Percentiles rank a stretch among this genome's conserved stretches.
Evolutionary conservation across 2,329 filamentous ascomycete genomes (phyloP).

Genomic region (Cryphonectria parasitica): DNA sequence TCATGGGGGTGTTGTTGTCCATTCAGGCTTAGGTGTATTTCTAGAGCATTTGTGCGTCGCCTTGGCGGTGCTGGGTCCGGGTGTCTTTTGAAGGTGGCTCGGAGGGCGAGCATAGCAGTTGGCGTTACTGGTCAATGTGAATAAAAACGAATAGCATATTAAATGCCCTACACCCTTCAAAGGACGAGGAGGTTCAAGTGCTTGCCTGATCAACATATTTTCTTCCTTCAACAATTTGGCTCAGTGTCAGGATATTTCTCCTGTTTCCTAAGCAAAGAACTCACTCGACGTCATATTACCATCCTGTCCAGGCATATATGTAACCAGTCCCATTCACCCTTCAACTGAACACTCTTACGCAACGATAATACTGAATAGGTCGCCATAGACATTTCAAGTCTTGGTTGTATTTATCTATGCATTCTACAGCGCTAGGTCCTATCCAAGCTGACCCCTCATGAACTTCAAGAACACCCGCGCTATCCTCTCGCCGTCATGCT

Average conservation of each 20-base stretch:
- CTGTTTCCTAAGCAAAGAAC: no score
- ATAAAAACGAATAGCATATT: neutral
- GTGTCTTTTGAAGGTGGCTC: neutral
- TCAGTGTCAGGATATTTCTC: no score
- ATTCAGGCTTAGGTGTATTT: neutral
- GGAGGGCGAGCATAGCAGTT: neutral
- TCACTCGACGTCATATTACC: no score
- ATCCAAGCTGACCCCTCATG: constrained; percentile 52
- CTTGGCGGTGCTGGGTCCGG: neutral
- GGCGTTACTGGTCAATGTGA: neutral
- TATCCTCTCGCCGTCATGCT: constrained; percentile 81
- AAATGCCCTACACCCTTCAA: neutral
- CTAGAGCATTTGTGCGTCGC: neutral
- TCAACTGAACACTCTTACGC: neutral
- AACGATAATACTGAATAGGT: no score
- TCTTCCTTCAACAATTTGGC: neutral
- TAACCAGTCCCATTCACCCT: no score
- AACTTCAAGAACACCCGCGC: constrained; percentile 78
- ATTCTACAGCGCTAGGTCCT: constrained; percentile 17
- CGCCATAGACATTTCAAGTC: neutral
- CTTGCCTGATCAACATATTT: neutral
- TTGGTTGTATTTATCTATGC: neutral
- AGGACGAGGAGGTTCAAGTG: neutral
- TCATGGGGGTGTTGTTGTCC: neutral
- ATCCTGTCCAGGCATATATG: no score